Base-by-base conservation (phyloP, 139 green algal species). In the Chloropicon primus region DNA sequence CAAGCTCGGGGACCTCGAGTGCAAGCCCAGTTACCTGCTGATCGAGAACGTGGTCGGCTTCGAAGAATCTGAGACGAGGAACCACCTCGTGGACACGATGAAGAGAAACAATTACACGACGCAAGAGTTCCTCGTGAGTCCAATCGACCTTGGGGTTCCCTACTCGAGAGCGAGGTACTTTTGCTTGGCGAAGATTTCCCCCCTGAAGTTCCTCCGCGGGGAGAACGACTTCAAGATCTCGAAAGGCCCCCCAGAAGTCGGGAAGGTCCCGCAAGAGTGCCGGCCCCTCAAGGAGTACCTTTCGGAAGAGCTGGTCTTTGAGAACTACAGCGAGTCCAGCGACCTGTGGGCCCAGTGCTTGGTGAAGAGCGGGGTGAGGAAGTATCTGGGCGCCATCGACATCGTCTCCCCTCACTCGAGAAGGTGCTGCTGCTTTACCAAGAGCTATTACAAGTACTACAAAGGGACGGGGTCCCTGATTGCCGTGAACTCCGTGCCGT, bases 41-140 rank as follows among this genome's bases (percentile, higher is more conserved):
- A 41, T 95, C 25, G 90, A 95, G 79, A 95, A 95, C 80, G 90
- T 95, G 28, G 84, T 93, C 0, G 90, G 90, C 2, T 95, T 95
- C 77, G 89, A 94, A 79, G 25, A 75, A 1, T 76, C 41, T 1
- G 62, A 28, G 22, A 80, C 78, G 74, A 25, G 74, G 26, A 21
- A 25, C 22, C 24, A 53, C 73, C 76, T 85, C 3, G 21, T 85
- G 25, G 3, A 23, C 21, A 72, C 74, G 28, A 41, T 86, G 2
- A 1, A 53, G 1, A 62, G 41, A 17, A 62, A 62, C 41, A 17
- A 17, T 62, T 27, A 77, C 28, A 79, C 86, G 21, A 24, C 21
- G 72, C 82, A 89, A 76, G 90, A 96, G 79, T 93, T 90, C 71
- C 77, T 94, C 0, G 54, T 91, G 10, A 87, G 74, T 23, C 88